These are phyloP conservation scores for Phalaenopsis aphrodite DNA, from an alignment of 106 monocot species.

Conservation along the genomic window DNA sequence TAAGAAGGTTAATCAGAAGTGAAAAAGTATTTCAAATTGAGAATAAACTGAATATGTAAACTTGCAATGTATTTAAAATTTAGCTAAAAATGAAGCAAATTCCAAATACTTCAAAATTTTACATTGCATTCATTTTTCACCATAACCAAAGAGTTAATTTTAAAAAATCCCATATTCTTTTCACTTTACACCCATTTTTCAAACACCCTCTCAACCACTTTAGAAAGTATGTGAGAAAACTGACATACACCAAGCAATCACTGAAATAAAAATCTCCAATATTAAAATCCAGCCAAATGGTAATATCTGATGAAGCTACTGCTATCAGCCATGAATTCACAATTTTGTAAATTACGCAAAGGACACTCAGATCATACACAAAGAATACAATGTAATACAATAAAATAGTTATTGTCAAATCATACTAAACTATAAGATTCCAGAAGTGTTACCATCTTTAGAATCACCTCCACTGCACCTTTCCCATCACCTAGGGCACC, in stretches of 20 bases:
- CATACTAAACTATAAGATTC: background rate
- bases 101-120: no score
- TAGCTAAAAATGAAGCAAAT: no score
- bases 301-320: background rate
- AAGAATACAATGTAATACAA: background rate
- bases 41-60: no score
- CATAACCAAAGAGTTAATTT: no score
- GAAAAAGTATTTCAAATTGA: no score
- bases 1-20: no score
- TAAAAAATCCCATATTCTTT: no score
- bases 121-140: no score
- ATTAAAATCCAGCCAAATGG: background rate
- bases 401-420: background rate
- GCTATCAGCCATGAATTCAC: background rate
- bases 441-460: constrained; percentile 62
- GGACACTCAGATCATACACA: background rate
- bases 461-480: constrained; percentile 87
- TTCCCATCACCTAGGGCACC: constrained; percentile 96
- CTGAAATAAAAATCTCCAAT: background rate
- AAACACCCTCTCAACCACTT: no score
- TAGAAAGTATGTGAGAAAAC: background rate
- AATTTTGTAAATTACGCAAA: background rate
- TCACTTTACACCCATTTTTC: no score
- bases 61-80: no score
- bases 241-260: background rate